Evolutionary conservation across 257 asterid genomes (phyloP), one percentile per base, ranked within the genome.

Genomic region (Hygrophila difformis): DNA sequence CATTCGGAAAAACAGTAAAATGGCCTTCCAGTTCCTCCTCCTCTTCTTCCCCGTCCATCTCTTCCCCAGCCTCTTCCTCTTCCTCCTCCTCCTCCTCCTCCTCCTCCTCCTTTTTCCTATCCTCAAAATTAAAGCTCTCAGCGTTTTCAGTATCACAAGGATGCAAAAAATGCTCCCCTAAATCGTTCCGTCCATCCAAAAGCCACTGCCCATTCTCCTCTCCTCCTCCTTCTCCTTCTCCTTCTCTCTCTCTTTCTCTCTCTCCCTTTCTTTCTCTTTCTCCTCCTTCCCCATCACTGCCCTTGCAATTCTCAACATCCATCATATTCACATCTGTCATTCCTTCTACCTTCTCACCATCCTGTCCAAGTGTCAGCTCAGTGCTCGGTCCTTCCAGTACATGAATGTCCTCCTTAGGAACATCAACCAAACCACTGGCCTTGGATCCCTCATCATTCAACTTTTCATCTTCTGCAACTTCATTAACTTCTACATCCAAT

Each of bases 351-450:
- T 61, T 57, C 33, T 59, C 70, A 48, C 51, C 53, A 40, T 84
- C 93, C 44, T 76, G 76, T 26, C 98, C 96, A 40, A 89, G 76
- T 22, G 84, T 73, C 53, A 89, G 72, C 68, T 82, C 81, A 29
- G 87, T 59, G 67, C 73, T 85, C 6, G 72, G 81, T 33, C 76
- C 85, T 41, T 31, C 74, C 20, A 63, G 29, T 1, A 2, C 21
- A 41, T 16, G 23, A 14, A 10, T 41, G 10, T 12, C 6, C 43
- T 39, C 70, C 14, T 23, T 58, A 39, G 34, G 48, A 39, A n/a
- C 41, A 49, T 65, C 64, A 36, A 43, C 21, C 38, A 40, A 37
- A 36, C 10, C 51, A 48, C 37, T 19, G 1, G 3, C 77, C 14
- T 33, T 14, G 11, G 29, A 53, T 29, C 43, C 74, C 45, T 52